phyloP scores from a whole-genome alignment of 176 grass and related monocot genomes.

The Oryza glumipatula region DNA sequence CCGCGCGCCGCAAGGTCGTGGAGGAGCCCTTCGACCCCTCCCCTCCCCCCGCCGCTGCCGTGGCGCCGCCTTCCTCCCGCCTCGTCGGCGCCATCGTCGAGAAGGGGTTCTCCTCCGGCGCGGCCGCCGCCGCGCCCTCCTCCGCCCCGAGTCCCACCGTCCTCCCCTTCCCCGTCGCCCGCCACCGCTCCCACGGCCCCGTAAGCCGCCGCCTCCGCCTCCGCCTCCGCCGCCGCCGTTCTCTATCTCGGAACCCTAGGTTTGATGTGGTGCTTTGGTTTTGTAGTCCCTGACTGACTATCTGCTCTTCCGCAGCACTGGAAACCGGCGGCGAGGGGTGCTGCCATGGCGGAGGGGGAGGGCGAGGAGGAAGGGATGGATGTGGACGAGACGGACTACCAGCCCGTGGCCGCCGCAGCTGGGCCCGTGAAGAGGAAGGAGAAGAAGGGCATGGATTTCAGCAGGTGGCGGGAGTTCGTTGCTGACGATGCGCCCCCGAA shows the following conservation, averaged over 20 bases:
- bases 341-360: constrained; percentile 11
- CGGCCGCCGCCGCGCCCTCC: constrained; percentile 44
- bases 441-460: constrained; percentile 84
- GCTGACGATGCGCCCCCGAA: constrained; percentile 41
- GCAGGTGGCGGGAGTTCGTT: constrained; percentile 65
- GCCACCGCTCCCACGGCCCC: constrained; percentile 90
- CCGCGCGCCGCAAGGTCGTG: constrained; percentile 46
- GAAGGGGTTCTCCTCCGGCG: constrained; percentile 62
- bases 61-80: constrained; percentile 40
- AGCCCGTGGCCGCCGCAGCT: constrained; percentile 3
- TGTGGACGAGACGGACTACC: constrained; percentile 59
- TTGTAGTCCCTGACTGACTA: constrained; percentile 19
- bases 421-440: constrained; percentile 73
- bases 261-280: neutral
- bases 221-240: too few relatives aligned
- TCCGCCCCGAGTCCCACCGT: constrained; percentile 59
- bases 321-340: constrained; percentile 37
- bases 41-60: neutral
- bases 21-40: constrained; percentile 43
- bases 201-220: constrained; percentile 44
- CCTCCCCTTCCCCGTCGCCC: constrained; percentile 88
- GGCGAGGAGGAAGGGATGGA: constrained; percentile 60
- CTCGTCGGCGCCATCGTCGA: constrained; percentile 87
- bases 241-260: constrained; percentile 41
- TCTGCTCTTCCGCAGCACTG: constrained; percentile 54